Percentiles rank a stretch among this genome's conserved stretches.
These are phyloP conservation scores for Yamadazyma dushanensis DNA, from an alignment of 1,139 yeast species.

Conservation along the genomic window DNA sequence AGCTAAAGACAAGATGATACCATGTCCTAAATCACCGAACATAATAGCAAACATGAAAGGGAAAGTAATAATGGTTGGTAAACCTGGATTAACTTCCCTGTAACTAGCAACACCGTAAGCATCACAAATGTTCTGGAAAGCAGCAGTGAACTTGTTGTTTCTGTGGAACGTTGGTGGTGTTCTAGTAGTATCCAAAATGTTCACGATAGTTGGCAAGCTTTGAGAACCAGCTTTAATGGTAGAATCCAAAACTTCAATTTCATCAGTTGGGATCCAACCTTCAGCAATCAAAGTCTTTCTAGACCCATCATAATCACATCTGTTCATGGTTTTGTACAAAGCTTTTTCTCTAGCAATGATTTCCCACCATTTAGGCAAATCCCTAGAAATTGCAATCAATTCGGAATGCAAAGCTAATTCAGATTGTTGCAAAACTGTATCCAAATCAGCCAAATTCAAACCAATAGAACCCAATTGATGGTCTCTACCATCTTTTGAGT, in stretches of 20 bases:
- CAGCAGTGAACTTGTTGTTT: slow-evolving; percentile 73
- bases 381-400: slow-evolving; percentile 69
- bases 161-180: slow-evolving; percentile 80
- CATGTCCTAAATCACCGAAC: slow-evolving; percentile 89
- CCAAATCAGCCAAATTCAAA: slow-evolving; percentile 54
- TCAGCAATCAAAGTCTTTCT: slow-evolving; percentile 70
- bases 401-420: slow-evolving; percentile 68
- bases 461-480: slow-evolving; percentile 60
- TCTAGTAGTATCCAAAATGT: slow-evolving; percentile 62
- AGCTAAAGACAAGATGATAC: slow-evolving; percentile 61
- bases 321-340: slow-evolving; percentile 64
- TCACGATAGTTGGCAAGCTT: slow-evolving; percentile 69
- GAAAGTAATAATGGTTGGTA: slow-evolving; percentile 76
- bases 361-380: slow-evolving; percentile 69
- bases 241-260: slow-evolving; percentile 38
- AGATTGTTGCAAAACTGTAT: slow-evolving; percentile 52
- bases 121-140: slow-evolving; percentile 76
- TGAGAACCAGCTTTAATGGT: slow-evolving; percentile 32
- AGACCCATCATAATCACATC: slow-evolving; percentile 63
- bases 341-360: slow-evolving; percentile 71
- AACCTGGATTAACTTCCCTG: slow-evolving; percentile 78
- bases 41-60: slow-evolving; percentile 86
- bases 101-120: slow-evolving; percentile 80
- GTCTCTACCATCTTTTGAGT: slow-evolving; percentile 26
- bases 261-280: slow-evolving; percentile 78